Base-by-base conservation (phyloP, 768 basidiomycete species). In the Leccinum subtestaceum region DNA sequence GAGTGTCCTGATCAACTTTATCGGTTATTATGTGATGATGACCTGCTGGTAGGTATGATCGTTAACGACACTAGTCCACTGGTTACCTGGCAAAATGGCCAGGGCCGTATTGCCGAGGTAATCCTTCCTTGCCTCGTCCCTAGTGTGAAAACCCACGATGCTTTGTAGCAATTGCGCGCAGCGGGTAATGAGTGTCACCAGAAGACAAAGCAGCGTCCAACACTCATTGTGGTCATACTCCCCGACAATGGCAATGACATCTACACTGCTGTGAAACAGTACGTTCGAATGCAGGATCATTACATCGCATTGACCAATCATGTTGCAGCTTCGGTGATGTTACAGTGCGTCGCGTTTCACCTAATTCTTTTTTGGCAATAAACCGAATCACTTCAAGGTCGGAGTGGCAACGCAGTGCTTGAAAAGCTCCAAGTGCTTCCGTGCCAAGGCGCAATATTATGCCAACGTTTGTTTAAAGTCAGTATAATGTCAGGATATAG, bases 331-430 rank as follows among this genome's bases (percentile, higher is more conserved):
- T 90, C 54, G 90, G 91, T 6, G 89, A 92, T 64, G 76, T 88
- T 45, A 73, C 74, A 40, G 83, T 84, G 66, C 72, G 77, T 55
- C 11, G 27, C 36, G 49, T 23, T 9, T 38, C 15, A 9, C 32
- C 10, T 38, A 38, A 19, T 21, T 40, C 2, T n/a, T 55, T 32
- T 27, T 17, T 40, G 27, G 15, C 31, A 12, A 23, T 57, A 47
- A 56, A 46, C 32, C 57, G 31, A 48, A 57, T 55, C 49, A 25
- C 56, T 19, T 15, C 32, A 66, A 88, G 84, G 78, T 81, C 64
- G 91, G 91, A 25, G 84, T 91, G 8, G 84, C 90, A 0, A 93
- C 91, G 0, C 91, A 93, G 61, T 93, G 91, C 68, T 64, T 93
- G 65, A 89, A 89, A 70, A 78, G 78, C 17, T 72, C 69, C 5